Percentiles rank a stretch among this genome's conserved stretches.
Evolutionary conservation across 2,329 filamentous ascomycete genomes (phyloP).

Genomic region (Gliomastix tumulicola): DNA sequence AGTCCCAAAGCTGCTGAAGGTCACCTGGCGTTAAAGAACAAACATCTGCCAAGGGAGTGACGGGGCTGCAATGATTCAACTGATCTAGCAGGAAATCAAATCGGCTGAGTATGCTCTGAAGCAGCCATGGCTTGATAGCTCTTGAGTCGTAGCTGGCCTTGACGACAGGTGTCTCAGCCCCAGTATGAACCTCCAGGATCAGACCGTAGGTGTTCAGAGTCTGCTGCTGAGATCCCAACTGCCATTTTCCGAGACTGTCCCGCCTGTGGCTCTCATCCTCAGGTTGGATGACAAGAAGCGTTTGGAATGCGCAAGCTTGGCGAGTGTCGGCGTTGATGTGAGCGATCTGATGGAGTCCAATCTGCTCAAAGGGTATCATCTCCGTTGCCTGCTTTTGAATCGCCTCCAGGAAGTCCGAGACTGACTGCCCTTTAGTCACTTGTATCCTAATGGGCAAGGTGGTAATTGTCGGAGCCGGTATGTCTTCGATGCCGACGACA

Average conservation of each 20-base stretch:
- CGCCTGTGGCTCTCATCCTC: not conserved
- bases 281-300: constrained; percentile 18
- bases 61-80: not conserved
- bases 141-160: not conserved
- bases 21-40: not conserved
- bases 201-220: not conserved
- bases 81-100: not conserved
- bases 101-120: not conserved
- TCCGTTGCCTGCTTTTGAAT: constrained; percentile 9
- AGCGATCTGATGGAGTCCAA: constrained; percentile 4
- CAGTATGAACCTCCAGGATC: not conserved
- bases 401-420: constrained; percentile 4
- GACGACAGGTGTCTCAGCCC: not conserved
- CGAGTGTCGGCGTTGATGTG: not conserved
- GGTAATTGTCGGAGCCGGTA: constrained; percentile 11
- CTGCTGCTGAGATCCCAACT: not conserved
- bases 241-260: too few relatives aligned
- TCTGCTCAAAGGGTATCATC: constrained; percentile 7
- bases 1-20: not conserved
- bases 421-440: not conserved
- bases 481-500: constrained; percentile 9
- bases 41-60: not conserved
- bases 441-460: not conserved
- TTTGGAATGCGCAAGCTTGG: constrained; percentile 13
- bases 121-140: not conserved